Evolutionary conservation across 2,329 filamentous ascomycete genomes (phyloP).

Genomic region (Xylaria sp.): DNA sequence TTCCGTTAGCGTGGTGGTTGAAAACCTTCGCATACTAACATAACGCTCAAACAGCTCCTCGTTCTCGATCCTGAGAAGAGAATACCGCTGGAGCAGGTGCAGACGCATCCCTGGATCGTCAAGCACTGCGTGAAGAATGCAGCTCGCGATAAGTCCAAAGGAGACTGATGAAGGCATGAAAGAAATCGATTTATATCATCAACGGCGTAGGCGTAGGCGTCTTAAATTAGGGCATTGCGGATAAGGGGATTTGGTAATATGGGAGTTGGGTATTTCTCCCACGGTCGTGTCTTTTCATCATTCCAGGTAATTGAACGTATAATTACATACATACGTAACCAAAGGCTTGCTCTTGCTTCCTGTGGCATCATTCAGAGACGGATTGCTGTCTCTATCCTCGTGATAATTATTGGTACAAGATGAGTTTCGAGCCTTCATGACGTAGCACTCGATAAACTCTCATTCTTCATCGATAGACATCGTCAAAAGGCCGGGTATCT

Average conservation of each 20-base stretch:
- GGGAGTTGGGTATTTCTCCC: conserved; percentile 30
- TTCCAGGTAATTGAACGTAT: conserved; percentile 16
- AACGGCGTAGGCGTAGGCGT: conserved; percentile 30
- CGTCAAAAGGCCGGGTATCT: conserved; percentile 94
- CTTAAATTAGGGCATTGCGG: conserved; percentile 11
- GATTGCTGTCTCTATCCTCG: neutral
- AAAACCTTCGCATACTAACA: conserved; percentile 13
- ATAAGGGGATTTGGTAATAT: conserved; percentile 33
- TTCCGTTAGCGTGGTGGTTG: neutral
- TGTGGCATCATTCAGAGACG: conserved; percentile 7
- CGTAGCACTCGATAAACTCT: neutral
- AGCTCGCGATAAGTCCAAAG: conserved; percentile 54
- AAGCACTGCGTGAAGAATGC: conserved; percentile 85
- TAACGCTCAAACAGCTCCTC: conserved; percentile 64
- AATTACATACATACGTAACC: conserved; percentile 14
- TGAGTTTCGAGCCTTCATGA: neutral
- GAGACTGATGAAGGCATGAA: conserved; percentile 30
- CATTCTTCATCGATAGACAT: conserved; percentile 78
- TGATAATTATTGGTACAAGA: conserved; percentile 24
- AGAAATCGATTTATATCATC: conserved; percentile 29
- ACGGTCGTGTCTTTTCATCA: conserved; percentile 26
- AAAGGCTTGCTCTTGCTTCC: conserved; percentile 5
- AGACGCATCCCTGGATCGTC: conserved; percentile 92
- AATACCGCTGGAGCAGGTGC: conserved; percentile 86
- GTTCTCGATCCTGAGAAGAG: conserved; percentile 94